Conservation (phyloP, 129 eudicot genomes). For the Helichrysum umbraculigerum region DNA sequence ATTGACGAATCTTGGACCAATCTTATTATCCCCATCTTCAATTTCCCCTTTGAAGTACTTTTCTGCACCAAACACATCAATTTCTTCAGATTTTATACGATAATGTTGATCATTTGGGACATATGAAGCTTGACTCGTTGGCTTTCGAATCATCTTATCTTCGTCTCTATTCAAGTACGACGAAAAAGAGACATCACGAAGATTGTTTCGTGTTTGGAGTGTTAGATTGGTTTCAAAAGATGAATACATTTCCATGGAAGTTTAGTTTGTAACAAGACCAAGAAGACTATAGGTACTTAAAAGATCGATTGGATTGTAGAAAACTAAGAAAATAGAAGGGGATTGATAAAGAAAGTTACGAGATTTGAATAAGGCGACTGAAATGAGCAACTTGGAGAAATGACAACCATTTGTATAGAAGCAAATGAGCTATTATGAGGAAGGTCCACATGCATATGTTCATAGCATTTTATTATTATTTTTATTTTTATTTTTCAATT, state of each 20-base stretch:
- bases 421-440: constrained; percentile 17
- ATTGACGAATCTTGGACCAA: constrained; percentile 5
- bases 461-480: too few relatives aligned
- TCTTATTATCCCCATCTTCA: constrained; percentile 27
- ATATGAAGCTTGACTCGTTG: constrained; percentile 18
- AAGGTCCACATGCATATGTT: constrained; percentile 47
- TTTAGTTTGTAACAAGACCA: constrained; percentile 4
- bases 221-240: constrained; percentile 40
- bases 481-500: too few relatives aligned
- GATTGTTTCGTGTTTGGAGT: constrained; percentile 34
- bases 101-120: constrained; percentile 23
- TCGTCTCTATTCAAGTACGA: constrained; percentile 60
- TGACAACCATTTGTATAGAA: constrained; percentile 32
- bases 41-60: constrained; percentile 75
- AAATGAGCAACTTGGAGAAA: constrained; percentile 32
- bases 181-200: constrained; percentile 64
- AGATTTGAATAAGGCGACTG: constrained; percentile 21
- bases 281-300: constrained; percentile 1
- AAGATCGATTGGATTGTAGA: constrained; percentile 2
- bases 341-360: constrained; percentile 13
- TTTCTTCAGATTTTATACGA: constrained; percentile 46
- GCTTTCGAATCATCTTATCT: constrained; percentile 35
- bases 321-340: constrained; percentile 1
- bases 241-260: constrained; percentile 37
- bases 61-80: constrained; percentile 77